Conservation (phyloP, 257 asterid genomes). For the Fraxinus pennsylvanica region DNA sequence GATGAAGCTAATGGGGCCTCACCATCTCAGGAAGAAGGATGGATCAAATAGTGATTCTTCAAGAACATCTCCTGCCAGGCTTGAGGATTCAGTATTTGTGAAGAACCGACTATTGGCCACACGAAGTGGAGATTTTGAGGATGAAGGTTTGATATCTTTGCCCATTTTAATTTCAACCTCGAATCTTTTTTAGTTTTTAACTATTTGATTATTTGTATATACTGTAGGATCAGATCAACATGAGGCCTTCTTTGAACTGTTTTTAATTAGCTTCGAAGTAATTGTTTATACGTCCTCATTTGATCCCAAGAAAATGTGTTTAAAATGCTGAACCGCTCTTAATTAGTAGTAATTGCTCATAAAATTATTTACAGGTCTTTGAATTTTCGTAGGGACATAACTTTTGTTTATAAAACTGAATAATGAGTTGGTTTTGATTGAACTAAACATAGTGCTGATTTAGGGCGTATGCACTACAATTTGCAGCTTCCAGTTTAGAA, state of each 20-base stretch:
- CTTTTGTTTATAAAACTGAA: background rate
- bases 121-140: slow-evolving; percentile 53
- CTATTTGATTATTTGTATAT: slow-evolving; percentile 1
- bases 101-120: slow-evolving; percentile 74
- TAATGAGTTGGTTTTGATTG: slow-evolving; percentile 18
- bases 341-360: background rate
- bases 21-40: slow-evolving; percentile 45
- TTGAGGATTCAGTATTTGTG: slow-evolving; percentile 75
- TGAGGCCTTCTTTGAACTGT: slow-evolving; percentile 4
- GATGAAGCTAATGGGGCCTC: slow-evolving; percentile 69
- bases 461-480: slow-evolving; percentile 4
- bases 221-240: slow-evolving; percentile 22
- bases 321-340: background rate
- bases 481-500: slow-evolving; percentile 38
- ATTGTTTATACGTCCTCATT: slow-evolving; percentile 18
- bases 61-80: slow-evolving; percentile 86
- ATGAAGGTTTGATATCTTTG: slow-evolving; percentile 52
- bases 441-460: slow-evolving; percentile 13
- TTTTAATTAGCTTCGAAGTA: slow-evolving; percentile 21
- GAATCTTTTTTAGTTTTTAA: background rate
- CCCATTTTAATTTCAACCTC: slow-evolving; percentile 1
- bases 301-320: background rate
- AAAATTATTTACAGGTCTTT: slow-evolving; percentile 5
- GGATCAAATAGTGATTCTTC: slow-evolving; percentile 85
- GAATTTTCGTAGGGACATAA: slow-evolving; percentile 5